These are phyloP conservation scores for Aspergillus ibericus DNA, from an alignment of 2,329 filamentous ascomycete species.

Conservation along the genomic window DNA sequence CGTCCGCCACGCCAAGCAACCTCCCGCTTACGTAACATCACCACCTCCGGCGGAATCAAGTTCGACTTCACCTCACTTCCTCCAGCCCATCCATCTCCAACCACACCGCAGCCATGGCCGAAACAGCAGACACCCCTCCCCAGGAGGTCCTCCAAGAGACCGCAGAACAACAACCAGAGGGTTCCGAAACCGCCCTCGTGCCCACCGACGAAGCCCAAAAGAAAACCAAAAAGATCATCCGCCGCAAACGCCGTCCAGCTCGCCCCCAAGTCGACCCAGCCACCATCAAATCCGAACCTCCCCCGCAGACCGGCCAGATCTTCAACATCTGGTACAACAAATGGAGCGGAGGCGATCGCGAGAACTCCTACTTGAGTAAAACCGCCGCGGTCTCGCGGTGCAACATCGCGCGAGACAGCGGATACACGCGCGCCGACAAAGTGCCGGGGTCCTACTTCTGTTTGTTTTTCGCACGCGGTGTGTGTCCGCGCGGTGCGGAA, in stretches of 20 bases:
- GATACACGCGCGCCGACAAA: slow-evolving; percentile 76
- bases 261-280: slow-evolving; percentile 86
- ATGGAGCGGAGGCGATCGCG: slow-evolving; percentile 92
- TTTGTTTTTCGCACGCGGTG: slow-evolving; percentile 70
- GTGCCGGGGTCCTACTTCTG: slow-evolving; percentile 86
- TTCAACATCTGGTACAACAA: slow-evolving; percentile 99
- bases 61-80: slow-evolving; percentile 4
- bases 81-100: neutral
- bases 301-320: slow-evolving; percentile 87
- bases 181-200: slow-evolving; percentile 20
- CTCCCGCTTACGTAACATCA: slow-evolving; percentile 17
- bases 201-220: slow-evolving; percentile 37
- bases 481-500: slow-evolving; percentile 75
- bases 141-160: slow-evolving; percentile 43
- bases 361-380: slow-evolving; percentile 85
- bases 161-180: slow-evolving; percentile 15
- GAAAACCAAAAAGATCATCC: slow-evolving; percentile 87
- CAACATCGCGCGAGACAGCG: slow-evolving; percentile 76
- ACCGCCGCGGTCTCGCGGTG: slow-evolving; percentile 81
- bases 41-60: slow-evolving; percentile 9
- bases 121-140: slow-evolving; percentile 33
- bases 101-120: slow-evolving; percentile 27
- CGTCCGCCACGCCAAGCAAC: slow-evolving; percentile 19
- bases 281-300: slow-evolving; percentile 77
- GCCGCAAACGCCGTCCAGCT: slow-evolving; percentile 86